Percentiles rank a stretch among this genome's conserved stretches.
Evolutionary conservation across 108 stramenopile genomes (phyloP).

Genomic region (Conticribra guillardii): DNA sequence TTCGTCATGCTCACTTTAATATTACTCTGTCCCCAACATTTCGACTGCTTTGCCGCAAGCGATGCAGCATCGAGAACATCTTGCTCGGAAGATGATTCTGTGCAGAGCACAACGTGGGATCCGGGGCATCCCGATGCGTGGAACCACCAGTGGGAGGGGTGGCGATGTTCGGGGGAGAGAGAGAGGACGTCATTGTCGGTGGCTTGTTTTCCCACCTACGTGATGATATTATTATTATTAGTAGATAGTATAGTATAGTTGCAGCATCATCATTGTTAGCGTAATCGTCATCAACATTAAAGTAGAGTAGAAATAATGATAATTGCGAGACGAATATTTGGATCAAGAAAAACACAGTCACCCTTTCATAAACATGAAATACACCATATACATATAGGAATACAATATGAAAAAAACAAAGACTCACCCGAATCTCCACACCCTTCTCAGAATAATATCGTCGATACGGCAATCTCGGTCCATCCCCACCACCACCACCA

Average conservation of each 20-base stretch:
- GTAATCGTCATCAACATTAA: background rate
- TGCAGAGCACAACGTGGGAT: conserved; percentile 85
- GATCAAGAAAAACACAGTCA: no score
- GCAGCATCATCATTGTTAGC: conserved; percentile 3
- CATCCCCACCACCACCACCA: no score
- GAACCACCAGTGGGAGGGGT: conserved; percentile 90
- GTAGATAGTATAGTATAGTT: no score
- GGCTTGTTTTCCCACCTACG: conserved; percentile 87
- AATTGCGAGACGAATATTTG: background rate
- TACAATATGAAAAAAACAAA: background rate
- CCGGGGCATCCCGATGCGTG: conserved; percentile 91
- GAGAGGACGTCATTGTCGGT: conserved; percentile 89
- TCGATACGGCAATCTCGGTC: conserved; percentile 81
- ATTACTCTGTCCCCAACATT: conserved; percentile 68
- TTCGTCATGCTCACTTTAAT: conserved; percentile 85
- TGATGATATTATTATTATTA: background rate
- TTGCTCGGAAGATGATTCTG: conserved; percentile 60
- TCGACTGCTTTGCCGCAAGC: conserved; percentile 84
- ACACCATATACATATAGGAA: no score
- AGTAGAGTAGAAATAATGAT: background rate
- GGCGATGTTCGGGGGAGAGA: conserved; percentile 72
- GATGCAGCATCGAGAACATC: conserved; percentile 83
- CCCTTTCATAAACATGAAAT: no score
- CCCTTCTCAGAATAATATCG: conserved; percentile 65
- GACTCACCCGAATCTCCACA: conserved; percentile 76